Percentiles rank a stretch among this genome's conserved stretches.
Conservation (phyloP, 2,329 filamentous ascomycete genomes). For the Lasiodiplodia sp. region DNA sequence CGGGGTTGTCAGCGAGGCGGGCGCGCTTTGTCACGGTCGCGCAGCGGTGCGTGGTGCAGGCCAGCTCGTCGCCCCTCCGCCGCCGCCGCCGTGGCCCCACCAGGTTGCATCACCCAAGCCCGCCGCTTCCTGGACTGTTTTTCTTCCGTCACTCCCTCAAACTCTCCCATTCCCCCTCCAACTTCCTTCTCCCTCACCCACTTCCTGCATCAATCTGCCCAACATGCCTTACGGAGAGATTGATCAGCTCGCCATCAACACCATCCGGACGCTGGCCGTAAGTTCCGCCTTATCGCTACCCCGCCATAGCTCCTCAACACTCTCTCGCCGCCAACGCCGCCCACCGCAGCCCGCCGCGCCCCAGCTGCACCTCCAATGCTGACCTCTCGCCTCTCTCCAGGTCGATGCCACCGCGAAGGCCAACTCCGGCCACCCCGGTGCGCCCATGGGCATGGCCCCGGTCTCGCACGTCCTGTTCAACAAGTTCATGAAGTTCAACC, state of each 20-base stretch:
- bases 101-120: constrained; percentile 27
- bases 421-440: constrained; percentile 98
- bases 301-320: constrained; percentile 36
- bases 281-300: constrained; percentile 52
- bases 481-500: constrained; percentile 99
- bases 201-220: constrained; percentile 41
- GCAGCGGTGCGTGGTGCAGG: constrained; percentile 4
- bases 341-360: background rate
- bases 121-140: constrained; percentile 28
- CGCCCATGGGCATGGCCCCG: constrained; percentile 96
- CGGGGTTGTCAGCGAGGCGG: constrained; percentile 21
- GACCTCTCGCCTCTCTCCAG: constrained; percentile 58
- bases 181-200: constrained; percentile 31
- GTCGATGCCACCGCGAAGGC: constrained; percentile 96
- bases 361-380: constrained; percentile 41
- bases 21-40: constrained; percentile 26
- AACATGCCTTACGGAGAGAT: constrained; percentile 87
- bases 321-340: constrained; percentile 29
- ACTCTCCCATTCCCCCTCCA: constrained; percentile 18
- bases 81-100: constrained; percentile 23
- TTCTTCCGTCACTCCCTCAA: constrained; percentile 30
- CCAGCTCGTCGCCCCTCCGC: constrained; percentile 20
- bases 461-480: constrained; percentile 97
- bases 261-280: constrained; percentile 95
- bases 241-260: constrained; percentile 95